Evolutionary conservation across 345 rosid genomes (phyloP), one percentile per base, ranked within the genome.

Genomic region (Citrus inodora): DNA sequence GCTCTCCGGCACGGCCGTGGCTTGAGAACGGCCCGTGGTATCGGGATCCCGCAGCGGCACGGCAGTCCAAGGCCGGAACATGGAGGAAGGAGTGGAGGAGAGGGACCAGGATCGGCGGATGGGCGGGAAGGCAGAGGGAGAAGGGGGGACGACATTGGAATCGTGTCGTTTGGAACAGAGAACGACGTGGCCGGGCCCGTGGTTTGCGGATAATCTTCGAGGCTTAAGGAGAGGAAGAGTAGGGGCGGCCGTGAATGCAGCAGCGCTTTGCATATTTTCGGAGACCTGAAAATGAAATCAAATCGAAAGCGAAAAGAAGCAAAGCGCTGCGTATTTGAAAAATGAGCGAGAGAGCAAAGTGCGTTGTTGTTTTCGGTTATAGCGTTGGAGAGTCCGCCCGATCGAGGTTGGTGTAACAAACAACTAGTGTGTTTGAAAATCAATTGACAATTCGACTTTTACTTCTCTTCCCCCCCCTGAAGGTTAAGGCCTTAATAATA

Each of bases 61-160:
- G 13, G 90, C 84, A 24, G 87, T 85, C 99, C 99, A 94, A 0
- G 94, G 90, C 60, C 97, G 65, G 77, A 84, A 85, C 27, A 80
- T 79, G 61, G 80, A 78, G 32, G 82, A 81, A 37, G 82, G 46
- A 19, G 90, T 77, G 14, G 81, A 82, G 13, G 78, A 67, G 16
- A 81, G 76, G 67, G 87, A 76, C 97, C 97, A 93, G 24, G 95
- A 88, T 77, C 97, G 87, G 55, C 87, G 91, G 28, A 48, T 46
- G 32, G 78, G 46, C 40, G 92, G 87, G 67, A 89, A 77, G 7
- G 58, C 58, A 8, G 86, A 85, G 68, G 80, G 85, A 77, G 77
- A 7, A 48, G 83, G 73, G 28, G 89, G 78, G 79, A 87, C 82
- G 67, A 71, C 98, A 86, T 86, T 86, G 77, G 35, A 70, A 75